Evolutionary conservation across 257 asterid genomes (phyloP).

Genomic region (Ballota nigra): DNA sequence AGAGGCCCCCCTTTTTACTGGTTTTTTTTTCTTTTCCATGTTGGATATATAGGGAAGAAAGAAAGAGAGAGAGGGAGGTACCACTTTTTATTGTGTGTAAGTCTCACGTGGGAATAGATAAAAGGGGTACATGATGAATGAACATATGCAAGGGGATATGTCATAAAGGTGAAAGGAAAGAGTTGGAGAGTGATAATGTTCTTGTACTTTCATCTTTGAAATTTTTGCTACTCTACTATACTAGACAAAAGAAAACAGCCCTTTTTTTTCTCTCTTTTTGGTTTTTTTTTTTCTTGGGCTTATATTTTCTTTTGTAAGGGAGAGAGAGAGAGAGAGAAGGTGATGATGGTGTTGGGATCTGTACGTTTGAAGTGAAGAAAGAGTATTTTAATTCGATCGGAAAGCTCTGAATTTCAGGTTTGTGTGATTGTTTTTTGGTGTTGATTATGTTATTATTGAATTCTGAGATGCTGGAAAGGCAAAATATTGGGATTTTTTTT

Average conservation of each 20-base stretch:
- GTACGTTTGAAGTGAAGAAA: conserved; percentile 37
- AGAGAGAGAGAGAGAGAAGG: conserved; percentile 10
- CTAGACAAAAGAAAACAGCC: conserved; percentile 15
- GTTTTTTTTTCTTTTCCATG: background rate
- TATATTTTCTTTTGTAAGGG: conserved; percentile 12
- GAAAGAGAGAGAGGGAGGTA: too few relatives aligned
- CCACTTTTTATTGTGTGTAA: conserved; percentile 22
- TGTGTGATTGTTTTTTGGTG: conserved; percentile 16
- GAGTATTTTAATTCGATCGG: conserved; percentile 39
- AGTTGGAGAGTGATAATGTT: conserved; percentile 46
- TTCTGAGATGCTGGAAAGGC: conserved; percentile 9
- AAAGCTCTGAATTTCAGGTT: conserved; percentile 48
- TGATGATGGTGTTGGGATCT: conserved; percentile 48
- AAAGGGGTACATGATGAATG: conserved; percentile 36
- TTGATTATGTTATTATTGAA: conserved; percentile 26
- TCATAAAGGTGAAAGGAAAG: conserved; percentile 42
- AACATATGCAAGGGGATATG: conserved; percentile 32
- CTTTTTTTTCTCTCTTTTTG: background rate
- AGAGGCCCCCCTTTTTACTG: conserved; percentile 24
- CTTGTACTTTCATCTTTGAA: conserved; percentile 48
- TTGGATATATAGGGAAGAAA: background rate
- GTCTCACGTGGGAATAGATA: conserved; percentile 82
- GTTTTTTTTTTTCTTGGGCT: background rate
- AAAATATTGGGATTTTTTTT: background rate
- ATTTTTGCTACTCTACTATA: conserved; percentile 24